Conservation (phyloP, 2,329 filamentous ascomycete species). For the Fusarium brachygibbosum region DNA sequence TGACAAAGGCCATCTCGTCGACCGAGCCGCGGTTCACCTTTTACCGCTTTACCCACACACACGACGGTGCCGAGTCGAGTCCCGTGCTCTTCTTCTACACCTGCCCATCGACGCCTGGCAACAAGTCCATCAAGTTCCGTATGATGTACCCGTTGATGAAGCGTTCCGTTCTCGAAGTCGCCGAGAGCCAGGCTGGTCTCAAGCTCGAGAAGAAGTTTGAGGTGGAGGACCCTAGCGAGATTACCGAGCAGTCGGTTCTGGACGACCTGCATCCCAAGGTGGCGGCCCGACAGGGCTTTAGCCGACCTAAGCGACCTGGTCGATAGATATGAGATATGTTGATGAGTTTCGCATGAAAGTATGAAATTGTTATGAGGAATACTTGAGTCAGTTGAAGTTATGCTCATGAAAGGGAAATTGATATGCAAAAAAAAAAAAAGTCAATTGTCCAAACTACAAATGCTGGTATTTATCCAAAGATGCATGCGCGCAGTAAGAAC, state of each 20-base stretch:
- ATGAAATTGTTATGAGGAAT: slow-evolving; percentile 12
- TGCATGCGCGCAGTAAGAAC: slow-evolving; percentile 48
- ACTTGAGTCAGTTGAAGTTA: not conserved
- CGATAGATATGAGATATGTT: slow-evolving; percentile 56
- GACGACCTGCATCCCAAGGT: slow-evolving; percentile 77
- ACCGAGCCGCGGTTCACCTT: slow-evolving; percentile 83
- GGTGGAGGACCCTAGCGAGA: slow-evolving; percentile 75
- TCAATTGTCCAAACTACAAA: slow-evolving; percentile 49
- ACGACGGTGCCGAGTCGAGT: slow-evolving; percentile 64
- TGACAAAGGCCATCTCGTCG: slow-evolving; percentile 72
- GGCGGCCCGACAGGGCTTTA: slow-evolving; percentile 77
- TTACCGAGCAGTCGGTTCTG: slow-evolving; percentile 74
- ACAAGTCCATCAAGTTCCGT: slow-evolving; percentile 81
- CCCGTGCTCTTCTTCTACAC: slow-evolving; percentile 86
- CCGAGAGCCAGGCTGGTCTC: slow-evolving; percentile 74
- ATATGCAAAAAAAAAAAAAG: slow-evolving; percentile 47
- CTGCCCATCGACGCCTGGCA: slow-evolving; percentile 74
- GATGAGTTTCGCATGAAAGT: not conserved
- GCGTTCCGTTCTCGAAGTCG: slow-evolving; percentile 74
- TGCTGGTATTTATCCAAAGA: slow-evolving; percentile 50
- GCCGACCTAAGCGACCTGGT: slow-evolving; percentile 83
- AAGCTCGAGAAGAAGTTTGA: slow-evolving; percentile 78
- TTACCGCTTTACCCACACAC: slow-evolving; percentile 74
- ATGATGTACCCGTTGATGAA: slow-evolving; percentile 87
- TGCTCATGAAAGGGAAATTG: not conserved